A percentile compares a stretch with the other conserved stretches of the same genome.
Conservation (phyloP, 257 asterid species). For the Coffea eugenioides region DNA sequence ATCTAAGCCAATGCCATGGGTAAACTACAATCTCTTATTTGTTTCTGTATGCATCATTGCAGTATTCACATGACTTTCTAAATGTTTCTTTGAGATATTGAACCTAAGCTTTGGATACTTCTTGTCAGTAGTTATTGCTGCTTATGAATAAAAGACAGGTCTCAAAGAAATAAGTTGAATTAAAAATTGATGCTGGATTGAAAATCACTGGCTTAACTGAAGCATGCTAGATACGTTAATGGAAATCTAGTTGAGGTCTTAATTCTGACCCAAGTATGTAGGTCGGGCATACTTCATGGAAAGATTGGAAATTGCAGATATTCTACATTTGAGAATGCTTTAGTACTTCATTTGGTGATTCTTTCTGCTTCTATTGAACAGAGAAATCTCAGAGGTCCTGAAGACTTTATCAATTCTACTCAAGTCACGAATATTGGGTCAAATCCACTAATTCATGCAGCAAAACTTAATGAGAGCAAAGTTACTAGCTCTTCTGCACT, state of each 20-base stretch:
- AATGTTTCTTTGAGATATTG: not conserved
- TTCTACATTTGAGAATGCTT: not conserved
- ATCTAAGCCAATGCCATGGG: constrained; percentile 65
- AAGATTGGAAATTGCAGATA: not conserved
- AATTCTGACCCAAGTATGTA: not conserved
- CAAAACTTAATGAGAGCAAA: constrained; percentile 56
- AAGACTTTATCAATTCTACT: constrained; percentile 54
- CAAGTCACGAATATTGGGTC: constrained; percentile 44
- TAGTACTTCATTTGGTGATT: constrained; percentile 11
- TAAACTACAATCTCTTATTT: constrained; percentile 20
- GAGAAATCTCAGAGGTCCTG: constrained; percentile 47
- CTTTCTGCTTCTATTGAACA: constrained; percentile 32
- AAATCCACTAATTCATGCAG: constrained; percentile 45
- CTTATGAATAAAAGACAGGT: not conserved
- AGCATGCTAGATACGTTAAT: not conserved
- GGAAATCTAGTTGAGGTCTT: not conserved
- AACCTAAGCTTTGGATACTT: not conserved
- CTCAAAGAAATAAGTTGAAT: not conserved
- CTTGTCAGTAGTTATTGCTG: not conserved
- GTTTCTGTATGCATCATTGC: not conserved
- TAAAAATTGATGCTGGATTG: not conserved
- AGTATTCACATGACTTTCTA: not conserved
- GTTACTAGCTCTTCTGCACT: constrained; percentile 36
- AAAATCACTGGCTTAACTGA: not conserved
- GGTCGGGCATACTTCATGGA: not conserved